Evolutionary conservation across 164 flowering plant genomes (phyloP), one percentile per base, ranked within the genome.

Genomic region (Macadamia integrifolia): DNA sequence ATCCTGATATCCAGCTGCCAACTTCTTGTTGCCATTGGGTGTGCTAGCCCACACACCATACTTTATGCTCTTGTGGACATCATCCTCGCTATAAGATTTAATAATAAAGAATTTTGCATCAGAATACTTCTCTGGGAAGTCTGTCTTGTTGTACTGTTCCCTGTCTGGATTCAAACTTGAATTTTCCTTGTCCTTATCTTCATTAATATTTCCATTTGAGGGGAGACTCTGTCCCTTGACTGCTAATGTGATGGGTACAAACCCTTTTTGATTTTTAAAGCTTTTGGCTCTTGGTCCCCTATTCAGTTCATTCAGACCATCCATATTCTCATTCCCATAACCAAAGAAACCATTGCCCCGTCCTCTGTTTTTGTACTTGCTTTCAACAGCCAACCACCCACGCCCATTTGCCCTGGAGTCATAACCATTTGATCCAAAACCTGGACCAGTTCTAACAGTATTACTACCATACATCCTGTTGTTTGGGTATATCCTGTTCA

Each of bases 81-180:
- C 97, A 84, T 93, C 98, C 71, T 93, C 98, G 60, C 97, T 93
- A 65, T 91, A 93, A 0, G 98, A 93, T 76, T 93, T 93, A 13
- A 93, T 89, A 49, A 93, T 71, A 53, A 88, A 93, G 73, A 88
- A 88, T 67, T 85, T 91, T 0, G 97, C 95, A 75, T 88, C 85
- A 1, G 82, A 2, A 67, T 93, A 88, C n/a, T 80, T 80, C 57
- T 73, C 86, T 0, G 88, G 75, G 60, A 93, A 91, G 66, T 93
- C 98, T 64, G 78, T 74, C 30, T 31, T 60, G 70, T 91, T 91
- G 74, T 87, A 91, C 40, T 79, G 89, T 35, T 86, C 90, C 14
- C 75, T 61, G 53, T 86, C 90, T 1, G 84, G 82, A 61, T 65
- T 43, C 29, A 23, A 61, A 64, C 59, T 65, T 1, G 67, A 40